phyloP scores from a whole-genome alignment of 306 rosid species.

The Dalbergia cochinchinensis region DNA sequence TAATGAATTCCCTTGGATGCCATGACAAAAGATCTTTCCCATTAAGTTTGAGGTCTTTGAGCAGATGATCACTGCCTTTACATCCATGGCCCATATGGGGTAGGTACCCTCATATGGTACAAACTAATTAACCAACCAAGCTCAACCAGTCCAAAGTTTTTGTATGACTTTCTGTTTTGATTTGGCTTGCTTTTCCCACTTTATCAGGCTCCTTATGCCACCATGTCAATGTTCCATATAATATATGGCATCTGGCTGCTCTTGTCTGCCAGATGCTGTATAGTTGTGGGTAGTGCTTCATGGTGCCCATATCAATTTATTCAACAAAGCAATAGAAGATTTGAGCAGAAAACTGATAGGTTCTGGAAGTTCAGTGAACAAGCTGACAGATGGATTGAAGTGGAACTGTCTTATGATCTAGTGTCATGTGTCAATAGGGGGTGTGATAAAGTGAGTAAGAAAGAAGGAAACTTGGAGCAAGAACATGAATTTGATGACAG shows the following conservation, averaged over 20 bases:
- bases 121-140: constrained; percentile 21
- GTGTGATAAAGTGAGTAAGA: constrained; percentile 47
- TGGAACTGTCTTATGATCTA: constrained; percentile 76
- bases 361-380: constrained; percentile 84
- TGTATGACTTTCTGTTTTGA: constrained; percentile 39
- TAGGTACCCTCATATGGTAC: constrained; percentile 43
- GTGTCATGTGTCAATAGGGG: constrained; percentile 60
- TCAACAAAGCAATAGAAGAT: constrained; percentile 50
- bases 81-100: constrained; percentile 53
- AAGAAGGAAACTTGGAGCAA: constrained; percentile 31
- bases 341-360: constrained; percentile 81
- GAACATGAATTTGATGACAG: constrained; percentile 47
- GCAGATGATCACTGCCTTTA: constrained; percentile 27
- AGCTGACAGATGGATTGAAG: constrained; percentile 81
- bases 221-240: constrained; percentile 65
- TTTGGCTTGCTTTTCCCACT: constrained; percentile 24
- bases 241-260: constrained; percentile 61
- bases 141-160: constrained; percentile 19
- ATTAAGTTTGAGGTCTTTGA: constrained; percentile 41
- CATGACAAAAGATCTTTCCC: constrained; percentile 19
- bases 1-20: constrained; percentile 25
- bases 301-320: constrained; percentile 66
- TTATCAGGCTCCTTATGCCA: constrained; percentile 42
- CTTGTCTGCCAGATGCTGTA: constrained; percentile 47
- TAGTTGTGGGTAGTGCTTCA: constrained; percentile 53